Evolutionary conservation across 2,329 filamentous ascomycete genomes (phyloP).

Genomic region (Emmonsiellopsis sp.): DNA sequence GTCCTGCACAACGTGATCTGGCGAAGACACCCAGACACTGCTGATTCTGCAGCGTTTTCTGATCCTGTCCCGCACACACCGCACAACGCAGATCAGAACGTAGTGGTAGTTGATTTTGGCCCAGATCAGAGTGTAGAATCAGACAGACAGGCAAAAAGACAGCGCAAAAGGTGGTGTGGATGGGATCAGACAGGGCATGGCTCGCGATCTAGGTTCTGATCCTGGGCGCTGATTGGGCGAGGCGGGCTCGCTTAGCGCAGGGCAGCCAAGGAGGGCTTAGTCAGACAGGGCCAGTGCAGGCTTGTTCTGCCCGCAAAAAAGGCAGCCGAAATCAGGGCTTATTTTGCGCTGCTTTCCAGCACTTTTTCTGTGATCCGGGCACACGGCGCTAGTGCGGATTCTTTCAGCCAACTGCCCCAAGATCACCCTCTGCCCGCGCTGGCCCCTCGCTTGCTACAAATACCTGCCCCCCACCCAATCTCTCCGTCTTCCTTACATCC

Average conservation of each 20-base stretch:
- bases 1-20: neutral
- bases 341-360: slow-evolving; percentile 26
- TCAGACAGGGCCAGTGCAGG: neutral
- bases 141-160: neutral
- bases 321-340: slow-evolving; percentile 22
- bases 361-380: slow-evolving; percentile 10
- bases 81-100: neutral
- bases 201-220: slow-evolving; percentile 27
- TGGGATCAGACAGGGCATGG: slow-evolving; percentile 25
- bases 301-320: slow-evolving; percentile 18
- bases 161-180: slow-evolving; percentile 12
- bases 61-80: slow-evolving; percentile 13
- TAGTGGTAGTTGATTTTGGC: neutral
- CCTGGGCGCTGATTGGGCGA: slow-evolving; percentile 28
- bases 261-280: slow-evolving; percentile 7
- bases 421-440: slow-evolving; percentile 10
- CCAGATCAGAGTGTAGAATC: neutral
- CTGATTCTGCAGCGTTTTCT: slow-evolving; percentile 8
- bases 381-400: slow-evolving; percentile 17
- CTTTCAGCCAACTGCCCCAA: slow-evolving; percentile 8
- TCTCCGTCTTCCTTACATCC: slow-evolving; percentile 14
- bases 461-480: slow-evolving; percentile 14
- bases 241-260: slow-evolving; percentile 25
- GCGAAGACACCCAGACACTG: slow-evolving; percentile 10
- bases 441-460: slow-evolving; percentile 12